Evolutionary conservation across 495 filamentous ascomycete genomes (phyloP), one percentile per base, ranked within the genome.

Genomic region (Clohesyomyces aquaticus): DNA sequence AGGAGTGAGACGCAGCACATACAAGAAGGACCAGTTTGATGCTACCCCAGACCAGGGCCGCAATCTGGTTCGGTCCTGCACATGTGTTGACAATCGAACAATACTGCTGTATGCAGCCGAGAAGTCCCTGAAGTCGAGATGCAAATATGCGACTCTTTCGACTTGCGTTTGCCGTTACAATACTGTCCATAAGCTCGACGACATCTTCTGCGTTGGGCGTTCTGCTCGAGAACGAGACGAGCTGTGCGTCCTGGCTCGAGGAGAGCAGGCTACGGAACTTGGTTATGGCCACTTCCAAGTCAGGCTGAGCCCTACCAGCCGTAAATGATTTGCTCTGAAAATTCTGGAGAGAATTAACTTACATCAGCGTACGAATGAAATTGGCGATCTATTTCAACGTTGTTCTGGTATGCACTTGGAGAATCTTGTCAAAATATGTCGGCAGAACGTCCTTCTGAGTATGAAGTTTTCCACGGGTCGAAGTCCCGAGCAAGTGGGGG

Each of bases 21-120:
- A 65, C 61, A 53, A 65, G 38, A 43, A 65, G 53, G 51, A 65
- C 61, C 25, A 65, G 61, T 43, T 65, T 65, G 61, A 65, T 51
- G 32, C 61, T 59, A 29, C 61, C 61, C 61, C 60, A 63, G 38
- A 63, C 60, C 27, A 63, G 32, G 32, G 60, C 51, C 22, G 60
- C 60, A 47, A 56, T 65, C 54, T 65, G 61, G 43, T 65, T 65
- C 23, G 61, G 52, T 9, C 61, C 61, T 51, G 54, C 53, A 43
- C 61, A 65, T 19, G 54, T 65, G 28, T 59, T 45, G 54, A 65
- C 27, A 43, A 65, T 59, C 27, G 53, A 14, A 27, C 54, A 59
- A 52, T 65, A 65, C 45, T 65, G 61, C 54, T 65, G 61, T 27
- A 65, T 52, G 47, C 53, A 58, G n/a, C 52, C 45, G 23, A 65